Evolutionary conservation across 1,284 basidiomycete species (phyloP), one percentile per base, ranked within the genome.

Genomic region (Microbotryum scabiosae): DNA sequence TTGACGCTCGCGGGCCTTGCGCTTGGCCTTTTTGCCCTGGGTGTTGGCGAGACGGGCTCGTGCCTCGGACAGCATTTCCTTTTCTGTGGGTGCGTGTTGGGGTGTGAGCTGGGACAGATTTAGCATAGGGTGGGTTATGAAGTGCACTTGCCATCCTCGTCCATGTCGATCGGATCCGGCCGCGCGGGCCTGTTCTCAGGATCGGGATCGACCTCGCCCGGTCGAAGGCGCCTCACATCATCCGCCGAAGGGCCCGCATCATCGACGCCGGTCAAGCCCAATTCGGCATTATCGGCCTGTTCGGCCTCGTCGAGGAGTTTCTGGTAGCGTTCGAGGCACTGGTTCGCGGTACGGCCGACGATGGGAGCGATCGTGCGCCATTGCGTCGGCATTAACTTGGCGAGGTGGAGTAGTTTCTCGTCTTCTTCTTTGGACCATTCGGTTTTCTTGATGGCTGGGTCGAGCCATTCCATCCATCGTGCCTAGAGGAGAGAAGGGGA

Each of bases 91-190:
- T 12, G 14, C 12, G 18, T 6, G 44, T 18, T 7, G 10, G 1
- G 14, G 16, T 5, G 21, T 32, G 26, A 51, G 23, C 41, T 9
- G 53, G 41, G 21, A 48, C 43, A 28, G 51, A 18, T 26, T n/a
- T n/a, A 21, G 28, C 41, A 36, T 48, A 18, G 8, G 46, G 20
- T 57, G 54, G 44, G n/a, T 12, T 45, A 59, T 45, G 25, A 32
- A 36, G 12, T 9, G 3, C 21, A 61, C 54, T 50, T 65, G 87
- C 89, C 88, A 74, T 94, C 96, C 76, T 99, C 96, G 75, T 99
- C 96, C 96, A 99, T 99, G 78, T 99, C 96, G 72, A 98, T 96
- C 6, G 96, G 94, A 79, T 99, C 96, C 6, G 96, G 96, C 32
- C 94, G 82, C 2, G 96, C 96, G 53, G 96, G 90, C 74, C 97